Base-by-base conservation (phyloP, 495 filamentous ascomycete species). In the Usnea hakonensis region DNA sequence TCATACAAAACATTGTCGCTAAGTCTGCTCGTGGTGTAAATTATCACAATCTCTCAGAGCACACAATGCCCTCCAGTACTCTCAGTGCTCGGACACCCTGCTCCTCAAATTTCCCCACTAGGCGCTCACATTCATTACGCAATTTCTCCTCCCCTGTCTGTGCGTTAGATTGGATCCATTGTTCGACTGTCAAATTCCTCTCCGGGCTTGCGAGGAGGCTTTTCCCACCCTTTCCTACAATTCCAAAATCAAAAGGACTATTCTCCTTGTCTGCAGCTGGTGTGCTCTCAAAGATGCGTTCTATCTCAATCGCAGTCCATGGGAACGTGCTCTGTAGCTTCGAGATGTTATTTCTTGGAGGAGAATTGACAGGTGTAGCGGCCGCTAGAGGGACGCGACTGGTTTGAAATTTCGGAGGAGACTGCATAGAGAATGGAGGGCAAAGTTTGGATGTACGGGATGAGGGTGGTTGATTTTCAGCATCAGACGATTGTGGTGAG, bases 111-210 rank as follows among this genome's bases (percentile, higher is more conserved):
- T 81, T 75, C 36, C 79, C 77, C 30, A 97, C 87, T 67, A 95
- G 77, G 41, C 82, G 73, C 76, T 97, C 92, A 70, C 90, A 96
- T 72, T 93, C 89, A 37, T 75, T 71, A 67, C 85, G 87, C 60
- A 97, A 72, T 69, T 83, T 85, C 69, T 88, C 83, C 75, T 96
- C 91, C 1, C 87, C 90, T 64, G 84, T 77, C 66, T 81, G 81
- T 6, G 93, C 92, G 69, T 91, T 93, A 75, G 82, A 83, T 58
- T 80, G 76, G 50, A 98, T 86, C 94, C 94, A 98, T 73, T 96
- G 86, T 71, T 95, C 89, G 3, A 97, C 90, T 0, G 85, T 90
- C 90, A 98, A 92, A 43, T 81, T 82, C 78, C 87, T 90, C 77
- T 97, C 93, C 0, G 85, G 85, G 64, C 79, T 87, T 2, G 83